A percentile compares a stretch with the other conserved stretches of the same genome.
phyloP scores from a whole-genome alignment of 176 grass and related monocot genomes.

The Chloris gayana region DNA sequence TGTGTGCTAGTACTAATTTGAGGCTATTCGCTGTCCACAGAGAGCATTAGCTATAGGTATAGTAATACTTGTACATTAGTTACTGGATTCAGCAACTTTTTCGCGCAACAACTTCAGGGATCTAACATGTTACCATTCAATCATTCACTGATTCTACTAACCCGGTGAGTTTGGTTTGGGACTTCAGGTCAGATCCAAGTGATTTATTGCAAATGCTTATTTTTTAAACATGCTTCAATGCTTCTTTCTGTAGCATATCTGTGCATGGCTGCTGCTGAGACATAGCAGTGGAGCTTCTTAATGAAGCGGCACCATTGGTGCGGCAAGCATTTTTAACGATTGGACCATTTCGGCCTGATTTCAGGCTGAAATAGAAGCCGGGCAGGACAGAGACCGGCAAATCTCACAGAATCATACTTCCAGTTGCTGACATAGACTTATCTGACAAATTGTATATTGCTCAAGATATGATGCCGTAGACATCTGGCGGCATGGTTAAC shows the following conservation, averaged over 20 bases:
- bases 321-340: background rate
- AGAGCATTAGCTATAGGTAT: slow-evolving; percentile 17
- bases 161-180: background rate
- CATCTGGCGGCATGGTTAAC: background rate
- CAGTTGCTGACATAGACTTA: background rate
- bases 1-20: background rate
- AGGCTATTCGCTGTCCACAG: slow-evolving; percentile 5
- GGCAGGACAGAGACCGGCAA: background rate
- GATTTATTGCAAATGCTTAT: background rate
- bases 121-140: background rate
- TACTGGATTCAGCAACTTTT: slow-evolving; percentile 9
- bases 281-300: background rate
- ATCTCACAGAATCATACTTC: background rate
- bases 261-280: background rate
- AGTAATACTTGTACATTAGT: background rate
- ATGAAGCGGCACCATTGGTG: background rate
- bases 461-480: background rate
- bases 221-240: background rate
- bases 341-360: background rate
- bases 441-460: background rate
- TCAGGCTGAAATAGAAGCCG: background rate
- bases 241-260: slow-evolving; percentile 15
- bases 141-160: background rate
- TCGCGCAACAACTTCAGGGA: background rate
- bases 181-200: background rate